Evolutionary conservation across 2,329 filamentous ascomycete species (phyloP).

Genomic region (Cordyceps farinosa): DNA sequence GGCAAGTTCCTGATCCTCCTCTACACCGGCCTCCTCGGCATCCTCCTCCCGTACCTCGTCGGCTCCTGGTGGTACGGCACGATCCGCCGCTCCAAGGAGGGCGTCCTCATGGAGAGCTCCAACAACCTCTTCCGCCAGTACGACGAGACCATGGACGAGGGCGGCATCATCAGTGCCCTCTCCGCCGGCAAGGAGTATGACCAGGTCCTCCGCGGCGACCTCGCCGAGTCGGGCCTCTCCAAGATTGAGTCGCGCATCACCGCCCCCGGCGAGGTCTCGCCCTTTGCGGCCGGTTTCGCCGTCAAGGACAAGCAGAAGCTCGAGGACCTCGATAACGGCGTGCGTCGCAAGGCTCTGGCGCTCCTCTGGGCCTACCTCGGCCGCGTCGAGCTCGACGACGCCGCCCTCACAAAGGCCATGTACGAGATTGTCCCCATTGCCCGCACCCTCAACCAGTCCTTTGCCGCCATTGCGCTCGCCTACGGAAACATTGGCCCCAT

Average conservation of each 20-base stretch:
- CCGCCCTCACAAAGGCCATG: conserved; percentile 76
- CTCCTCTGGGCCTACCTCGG: conserved; percentile 94
- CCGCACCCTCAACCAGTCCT: conserved; percentile 78
- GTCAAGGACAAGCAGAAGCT: conserved; percentile 73
- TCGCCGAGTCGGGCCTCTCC: conserved; percentile 73
- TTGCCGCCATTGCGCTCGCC: conserved; percentile 80
- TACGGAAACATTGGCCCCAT: conserved; percentile 82
- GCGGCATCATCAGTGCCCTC: conserved; percentile 73
- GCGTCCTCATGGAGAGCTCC: conserved; percentile 86
- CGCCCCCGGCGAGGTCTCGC: conserved; percentile 51
- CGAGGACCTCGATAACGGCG: conserved; percentile 73
- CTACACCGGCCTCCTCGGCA: conserved; percentile 83
- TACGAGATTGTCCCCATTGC: conserved; percentile 86
- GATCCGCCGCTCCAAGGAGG: conserved; percentile 88
- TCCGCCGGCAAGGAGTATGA: conserved; percentile 86
- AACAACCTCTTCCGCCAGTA: conserved; percentile 94
- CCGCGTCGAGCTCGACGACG: conserved; percentile 78
- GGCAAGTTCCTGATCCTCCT: conserved; percentile 92
- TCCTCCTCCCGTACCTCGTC: conserved; percentile 87
- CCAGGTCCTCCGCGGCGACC: conserved; percentile 69
- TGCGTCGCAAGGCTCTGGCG: conserved; percentile 79
- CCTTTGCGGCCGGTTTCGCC: conserved; percentile 57
- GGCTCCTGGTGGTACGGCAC: conserved; percentile 99
- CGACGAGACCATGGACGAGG: conserved; percentile 76
- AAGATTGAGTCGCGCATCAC: conserved; percentile 81